phyloP scores from a whole-genome alignment of 495 filamentous ascomycete genomes.

The Neurospora tetraspora region DNA sequence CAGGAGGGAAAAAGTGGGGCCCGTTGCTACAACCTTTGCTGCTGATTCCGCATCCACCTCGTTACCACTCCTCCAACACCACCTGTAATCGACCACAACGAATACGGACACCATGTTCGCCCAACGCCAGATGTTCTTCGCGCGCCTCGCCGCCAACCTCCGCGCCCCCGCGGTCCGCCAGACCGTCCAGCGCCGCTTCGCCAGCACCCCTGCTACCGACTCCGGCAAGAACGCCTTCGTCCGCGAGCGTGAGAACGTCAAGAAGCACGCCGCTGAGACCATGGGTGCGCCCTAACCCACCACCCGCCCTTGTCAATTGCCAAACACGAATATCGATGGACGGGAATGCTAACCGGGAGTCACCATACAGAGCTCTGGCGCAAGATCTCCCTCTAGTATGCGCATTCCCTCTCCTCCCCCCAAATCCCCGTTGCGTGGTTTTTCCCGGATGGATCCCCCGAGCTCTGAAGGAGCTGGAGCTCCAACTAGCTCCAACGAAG shows the following conservation, averaged over 20 bases:
- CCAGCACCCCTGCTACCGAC: constrained; percentile 45
- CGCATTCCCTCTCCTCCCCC: constrained; percentile 2
- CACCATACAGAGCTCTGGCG: constrained; percentile 68
- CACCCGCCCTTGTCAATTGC: neutral
- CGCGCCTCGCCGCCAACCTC: constrained; percentile 47
- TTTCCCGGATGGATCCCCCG: constrained; percentile 4
- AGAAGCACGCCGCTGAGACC: constrained; percentile 73
- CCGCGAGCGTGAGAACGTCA: constrained; percentile 71
- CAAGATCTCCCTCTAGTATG: constrained; percentile 89
- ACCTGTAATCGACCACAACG: neutral
- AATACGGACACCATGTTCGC: constrained; percentile 43
- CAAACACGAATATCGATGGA: neutral
- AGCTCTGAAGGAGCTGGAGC: neutral
- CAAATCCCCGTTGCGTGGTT: constrained; percentile 18
- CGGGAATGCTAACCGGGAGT: constrained; percentile 4
- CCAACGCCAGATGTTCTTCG: constrained; percentile 51
- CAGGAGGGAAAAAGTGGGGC: neutral
- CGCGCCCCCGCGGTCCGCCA: constrained; percentile 47
- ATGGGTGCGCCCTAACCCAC: constrained; percentile 47
- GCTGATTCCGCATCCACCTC: neutral
- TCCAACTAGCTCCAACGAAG: neutral
- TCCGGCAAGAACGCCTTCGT: constrained; percentile 75
- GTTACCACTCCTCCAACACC: neutral
- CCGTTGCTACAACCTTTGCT: neutral
- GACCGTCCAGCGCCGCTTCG: constrained; percentile 57